Evolutionary conservation across 805 yeast genomes (phyloP), one percentile per base, ranked within the genome.

Genomic region (Candida verbasci): DNA sequence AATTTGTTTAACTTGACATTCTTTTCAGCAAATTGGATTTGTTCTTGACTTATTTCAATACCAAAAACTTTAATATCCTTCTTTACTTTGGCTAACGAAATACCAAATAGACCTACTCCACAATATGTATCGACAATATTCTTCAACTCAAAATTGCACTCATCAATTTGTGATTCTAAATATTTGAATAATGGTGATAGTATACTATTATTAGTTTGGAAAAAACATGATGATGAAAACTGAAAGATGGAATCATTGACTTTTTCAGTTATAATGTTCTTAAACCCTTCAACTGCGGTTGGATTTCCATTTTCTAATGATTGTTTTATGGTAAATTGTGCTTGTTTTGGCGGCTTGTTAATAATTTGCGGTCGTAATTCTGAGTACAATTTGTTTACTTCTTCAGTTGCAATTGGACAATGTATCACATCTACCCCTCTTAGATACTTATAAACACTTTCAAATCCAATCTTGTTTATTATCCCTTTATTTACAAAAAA

Each of bases 81-180:
- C 1, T 53, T 46, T 7, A 42, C 47, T 9, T 55, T 46, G 0
- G 65, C 50, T 20, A 67, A 50, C 2, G 61, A 48, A 9, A 69
- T 65, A 0, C 71, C 70, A 42, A 69, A 62, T 42, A 69, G 63
- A 3, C 74, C 74, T 6, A 68, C 58, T 6, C 74, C 74, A 46
- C 74, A 69, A 45, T 69, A 69, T 3, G 72, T 56, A 39, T 69
- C 74, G 6, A 69, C 51, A 21, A 68, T 45, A 38, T 59, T 51
- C 24, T 53, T 55, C 37, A 43, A 52, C 6, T 34, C 10, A 2
- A 25, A 11, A 5, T 35, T 33, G 5, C 32, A 21, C 21, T 39
- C 31, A 1, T 35, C 26, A 8, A 60, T 40, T 14, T 55, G 55
- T 21, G 44, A 37, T 17, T 52, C 43, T 4, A 69, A 46, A 39